Conservation (phyloP, 768 basidiomycete species). For the Boletus vermiculosoides region DNA sequence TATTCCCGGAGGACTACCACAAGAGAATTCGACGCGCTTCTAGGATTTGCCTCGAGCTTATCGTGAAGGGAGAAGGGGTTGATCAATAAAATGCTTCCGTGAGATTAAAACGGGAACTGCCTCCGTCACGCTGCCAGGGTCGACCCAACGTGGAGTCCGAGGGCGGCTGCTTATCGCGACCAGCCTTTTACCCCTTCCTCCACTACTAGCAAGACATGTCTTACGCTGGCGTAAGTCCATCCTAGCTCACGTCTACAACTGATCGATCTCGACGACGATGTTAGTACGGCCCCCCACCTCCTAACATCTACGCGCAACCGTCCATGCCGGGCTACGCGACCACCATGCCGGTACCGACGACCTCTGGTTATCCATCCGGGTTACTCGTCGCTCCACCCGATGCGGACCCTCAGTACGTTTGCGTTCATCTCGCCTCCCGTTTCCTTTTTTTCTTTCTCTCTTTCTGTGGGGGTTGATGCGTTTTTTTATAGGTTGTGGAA, state of each 20-base stretch:
- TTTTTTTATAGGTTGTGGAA: conserved; percentile 54
- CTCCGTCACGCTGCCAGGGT: neutral
- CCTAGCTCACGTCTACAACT: neutral
- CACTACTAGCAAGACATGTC: conserved; percentile 14
- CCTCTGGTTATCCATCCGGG: neutral
- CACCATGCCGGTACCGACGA: neutral
- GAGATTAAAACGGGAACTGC: neutral
- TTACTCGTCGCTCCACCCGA: conserved; percentile 39
- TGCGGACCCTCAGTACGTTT: conserved; percentile 70
- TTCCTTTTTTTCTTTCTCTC: too few relatives aligned
- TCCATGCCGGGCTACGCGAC: neutral
- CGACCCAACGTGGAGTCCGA: neutral
- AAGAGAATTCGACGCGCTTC: neutral
- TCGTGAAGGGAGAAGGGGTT: neutral
- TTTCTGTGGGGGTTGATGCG: neutral
- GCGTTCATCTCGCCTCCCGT: neutral
- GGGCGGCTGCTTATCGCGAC: conserved; percentile 11
- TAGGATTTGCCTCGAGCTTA: neutral
- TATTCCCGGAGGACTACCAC: neutral
- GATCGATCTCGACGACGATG: neutral
- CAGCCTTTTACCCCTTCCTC: neutral
- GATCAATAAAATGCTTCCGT: neutral
- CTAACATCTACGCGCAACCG: conserved; percentile 6
- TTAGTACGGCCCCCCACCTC: conserved; percentile 11
- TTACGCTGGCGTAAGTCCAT: conserved; percentile 19